These are phyloP conservation scores for Calonectria pteridis DNA, from an alignment of 2,329 filamentous ascomycete species.

Conservation along the genomic window DNA sequence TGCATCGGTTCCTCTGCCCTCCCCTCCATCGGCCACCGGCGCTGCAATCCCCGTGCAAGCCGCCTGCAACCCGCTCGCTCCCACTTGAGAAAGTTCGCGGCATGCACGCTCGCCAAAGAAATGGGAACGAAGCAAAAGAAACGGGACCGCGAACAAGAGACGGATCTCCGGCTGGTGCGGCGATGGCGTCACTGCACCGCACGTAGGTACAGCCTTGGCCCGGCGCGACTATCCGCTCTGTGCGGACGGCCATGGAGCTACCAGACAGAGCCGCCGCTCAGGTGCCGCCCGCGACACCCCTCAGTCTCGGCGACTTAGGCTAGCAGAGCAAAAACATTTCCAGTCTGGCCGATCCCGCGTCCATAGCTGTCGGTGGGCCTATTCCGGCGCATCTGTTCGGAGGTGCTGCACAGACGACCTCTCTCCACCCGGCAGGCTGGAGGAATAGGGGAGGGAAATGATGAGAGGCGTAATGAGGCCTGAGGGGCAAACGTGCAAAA, in stretches of 20 bases:
- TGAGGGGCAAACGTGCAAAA: slow-evolving; percentile 11
- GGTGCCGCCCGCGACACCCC: slow-evolving; percentile 1
- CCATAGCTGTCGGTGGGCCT: slow-evolving; percentile 27
- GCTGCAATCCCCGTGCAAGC: slow-evolving; percentile 17
- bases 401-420: slow-evolving; percentile 1
- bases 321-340: not conserved
- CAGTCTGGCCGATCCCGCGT: slow-evolving; percentile 3
- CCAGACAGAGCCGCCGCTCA: not conserved
- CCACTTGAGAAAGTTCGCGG: slow-evolving; percentile 12
- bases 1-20: slow-evolving; percentile 17
- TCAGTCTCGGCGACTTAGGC: slow-evolving; percentile 16
- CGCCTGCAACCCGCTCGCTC: slow-evolving; percentile 15
- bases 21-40: slow-evolving; percentile 8
- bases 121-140: slow-evolving; percentile 1
- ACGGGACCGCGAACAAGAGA: slow-evolving; percentile 18
- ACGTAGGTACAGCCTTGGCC: not conserved
- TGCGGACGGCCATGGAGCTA: not conserved
- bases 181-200: slow-evolving; percentile 31
- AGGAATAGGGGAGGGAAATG: slow-evolving; percentile 17
- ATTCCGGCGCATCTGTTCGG: slow-evolving; percentile 33
- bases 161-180: slow-evolving; percentile 26
- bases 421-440: slow-evolving; percentile 1
- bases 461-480: slow-evolving; percentile 25
- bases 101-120: not conserved
- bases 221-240: slow-evolving; percentile 1